Base-by-base conservation (phyloP, 441 rosid species). In the Bruguiera hainesii region DNA sequence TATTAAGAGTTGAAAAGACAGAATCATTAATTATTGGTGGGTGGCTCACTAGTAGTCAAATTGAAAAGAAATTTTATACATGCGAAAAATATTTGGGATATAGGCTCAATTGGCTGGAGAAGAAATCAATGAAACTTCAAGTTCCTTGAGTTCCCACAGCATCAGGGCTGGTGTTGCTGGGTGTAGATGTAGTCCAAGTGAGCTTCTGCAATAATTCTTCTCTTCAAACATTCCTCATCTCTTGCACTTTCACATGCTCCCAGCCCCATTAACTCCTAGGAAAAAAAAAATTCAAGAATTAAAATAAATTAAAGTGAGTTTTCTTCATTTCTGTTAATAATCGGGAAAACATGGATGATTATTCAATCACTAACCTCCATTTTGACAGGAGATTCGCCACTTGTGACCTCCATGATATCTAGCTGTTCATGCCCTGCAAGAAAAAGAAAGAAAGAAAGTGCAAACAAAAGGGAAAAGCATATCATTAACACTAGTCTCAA, bases 151-250 rank as follows among this genome's bases (percentile, higher is more conserved):
- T 42, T 42, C 15, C 48, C 48, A 42, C 13, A 42, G 48, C 48
- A 31, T 83, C 75, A 87, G 63, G 86, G 89, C 76, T 78, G 82
- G 56, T 79, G 86, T 26, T 85, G 84, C 63, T 88, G 92, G 25
- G 92, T 86, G 81, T 90, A 90, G 75, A 88, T 85, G 79, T 88
- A 90, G 74, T 90, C 97, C 82, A 90, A 85, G 76, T 90, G 97
- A 80, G 83, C 83, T 78, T 90, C 95, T n/a, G 76, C 69, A 19
- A 78, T 68, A 56, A 76, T 71, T 62, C 95, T 85, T 80, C 85
- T 85, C 73, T 69, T 79, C 60, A 80, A 74, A 67, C 92, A 86
- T 66, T 87, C 97, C 75, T 78, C 89, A 67, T 85, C 89, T 60
- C 66, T 11, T 13, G 48, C 83, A 59, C 42, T 66, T 18, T 70